Conservation (phyloP, 805 yeast genomes). For the Metschnikowia cubensis region DNA sequence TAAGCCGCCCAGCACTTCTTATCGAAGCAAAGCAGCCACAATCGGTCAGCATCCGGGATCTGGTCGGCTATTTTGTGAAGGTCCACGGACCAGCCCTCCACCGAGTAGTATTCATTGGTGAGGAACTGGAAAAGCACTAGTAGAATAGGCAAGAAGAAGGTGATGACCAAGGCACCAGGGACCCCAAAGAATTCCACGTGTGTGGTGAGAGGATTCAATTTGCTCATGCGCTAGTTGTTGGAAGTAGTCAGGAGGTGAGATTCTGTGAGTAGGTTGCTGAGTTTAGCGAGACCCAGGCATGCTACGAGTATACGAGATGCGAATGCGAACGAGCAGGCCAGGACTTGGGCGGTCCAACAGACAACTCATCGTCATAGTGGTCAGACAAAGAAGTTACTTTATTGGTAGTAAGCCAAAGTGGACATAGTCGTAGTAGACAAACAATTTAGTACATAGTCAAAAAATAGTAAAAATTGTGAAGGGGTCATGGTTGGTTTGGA, state of each 20-base stretch:
- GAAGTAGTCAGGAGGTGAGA: too few relatives aligned
- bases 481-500: too few relatives aligned
- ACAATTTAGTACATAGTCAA: too few relatives aligned
- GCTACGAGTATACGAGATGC: not conserved
- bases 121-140: conserved; percentile 56
- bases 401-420: too few relatives aligned
- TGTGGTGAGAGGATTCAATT: conserved; percentile 66
- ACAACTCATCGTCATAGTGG: too few relatives aligned
- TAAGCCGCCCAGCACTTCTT: conserved; percentile 59
- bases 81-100: conserved; percentile 47
- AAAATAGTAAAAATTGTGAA: too few relatives aligned
- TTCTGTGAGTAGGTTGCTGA: not conserved
- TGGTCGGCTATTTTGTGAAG: conserved; percentile 33
- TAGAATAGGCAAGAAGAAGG: conserved; percentile 64
- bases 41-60: conserved; percentile 25
- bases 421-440: too few relatives aligned
- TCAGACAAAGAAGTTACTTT: too few relatives aligned
- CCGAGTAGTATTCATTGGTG: conserved; percentile 56
- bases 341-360: not conserved
- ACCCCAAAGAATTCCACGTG: conserved; percentile 76
- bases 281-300: not conserved
- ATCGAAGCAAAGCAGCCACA: conserved; percentile 38
- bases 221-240: conserved; percentile 8
- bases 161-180: conserved; percentile 64
- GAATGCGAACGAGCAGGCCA: not conserved